Evolutionary conservation across 164 flowering plant species (phyloP).

Genomic region (Vitis rupestris): DNA sequence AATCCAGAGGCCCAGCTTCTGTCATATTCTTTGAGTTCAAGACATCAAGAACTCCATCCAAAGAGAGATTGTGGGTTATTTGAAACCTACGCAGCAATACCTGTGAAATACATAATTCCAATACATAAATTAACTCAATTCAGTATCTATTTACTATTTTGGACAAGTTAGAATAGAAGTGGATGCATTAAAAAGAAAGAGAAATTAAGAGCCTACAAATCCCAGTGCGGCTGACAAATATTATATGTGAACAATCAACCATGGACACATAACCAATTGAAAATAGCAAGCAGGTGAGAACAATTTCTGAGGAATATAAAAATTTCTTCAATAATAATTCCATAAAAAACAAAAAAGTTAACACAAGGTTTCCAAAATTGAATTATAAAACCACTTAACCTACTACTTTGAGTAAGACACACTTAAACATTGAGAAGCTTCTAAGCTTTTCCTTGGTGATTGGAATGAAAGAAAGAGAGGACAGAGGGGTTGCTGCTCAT

Average conservation of each 20-base stretch:
- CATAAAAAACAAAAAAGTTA: no score
- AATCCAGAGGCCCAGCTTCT: constrained; percentile 87
- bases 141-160: not conserved
- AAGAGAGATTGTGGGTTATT: constrained; percentile 74
- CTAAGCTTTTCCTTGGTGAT: no score
- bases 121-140: not conserved
- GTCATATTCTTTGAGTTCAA: constrained; percentile 95
- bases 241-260: not conserved
- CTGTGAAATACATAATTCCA: constrained; percentile 32
- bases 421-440: no score
- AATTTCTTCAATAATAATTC: no score
- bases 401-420: no score
- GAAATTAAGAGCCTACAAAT: not conserved
- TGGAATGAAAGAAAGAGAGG: no score
- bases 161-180: not conserved
- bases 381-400: no score
- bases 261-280: not conserved
- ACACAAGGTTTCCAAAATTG: no score
- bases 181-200: not conserved
- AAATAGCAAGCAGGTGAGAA: not conserved
- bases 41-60: constrained; percentile 92
- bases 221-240: not conserved
- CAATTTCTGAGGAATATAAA: not conserved
- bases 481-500: no score
- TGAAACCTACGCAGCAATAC: constrained; percentile 87